Percentiles rank a stretch among this genome's conserved stretches.
Conservation (phyloP, 2,329 filamentous ascomycete genomes). For the Pyrenophora graminea region DNA sequence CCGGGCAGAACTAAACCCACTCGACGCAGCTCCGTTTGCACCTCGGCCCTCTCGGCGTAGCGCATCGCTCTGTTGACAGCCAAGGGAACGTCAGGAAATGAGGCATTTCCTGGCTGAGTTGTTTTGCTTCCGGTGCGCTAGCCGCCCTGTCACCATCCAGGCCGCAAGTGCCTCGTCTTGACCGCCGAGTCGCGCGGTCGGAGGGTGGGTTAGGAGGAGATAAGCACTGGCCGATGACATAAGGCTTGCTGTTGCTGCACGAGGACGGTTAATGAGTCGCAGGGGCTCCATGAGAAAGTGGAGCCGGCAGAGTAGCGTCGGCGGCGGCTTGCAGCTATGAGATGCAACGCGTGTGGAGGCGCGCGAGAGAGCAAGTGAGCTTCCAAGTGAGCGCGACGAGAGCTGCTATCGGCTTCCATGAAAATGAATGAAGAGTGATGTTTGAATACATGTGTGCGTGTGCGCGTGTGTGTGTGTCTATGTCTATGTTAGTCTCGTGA, state of each 20-base stretch:
- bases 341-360: slow-evolving; percentile 7
- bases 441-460: too few relatives aligned
- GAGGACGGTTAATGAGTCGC: slow-evolving; percentile 14
- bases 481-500: too few relatives aligned
- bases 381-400: too few relatives aligned
- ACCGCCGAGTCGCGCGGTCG: slow-evolving; percentile 1
- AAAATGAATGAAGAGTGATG: too few relatives aligned
- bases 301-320: slow-evolving; percentile 24
- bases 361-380: neutral
- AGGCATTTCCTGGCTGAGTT: slow-evolving; percentile 18
- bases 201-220: slow-evolving; percentile 8
- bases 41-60: slow-evolving; percentile 15
- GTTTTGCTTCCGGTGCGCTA: slow-evolving; percentile 16
- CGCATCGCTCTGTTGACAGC: slow-evolving; percentile 11
- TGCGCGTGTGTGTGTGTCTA: too few relatives aligned
- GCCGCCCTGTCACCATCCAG: slow-evolving; percentile 1
- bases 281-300: slow-evolving; percentile 15
- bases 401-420: too few relatives aligned
- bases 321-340: slow-evolving; percentile 20
- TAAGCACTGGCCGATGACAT: slow-evolving; percentile 29
- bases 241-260: slow-evolving; percentile 9
- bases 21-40: slow-evolving; percentile 13
- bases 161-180: neutral
- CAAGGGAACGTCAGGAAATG: slow-evolving; percentile 8
- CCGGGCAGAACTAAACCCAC: slow-evolving; percentile 11